A percentile compares a stretch with the other conserved stretches of the same genome.
Conservation (phyloP, 495 filamentous ascomycete genomes). For the Xylaria cubensis region DNA sequence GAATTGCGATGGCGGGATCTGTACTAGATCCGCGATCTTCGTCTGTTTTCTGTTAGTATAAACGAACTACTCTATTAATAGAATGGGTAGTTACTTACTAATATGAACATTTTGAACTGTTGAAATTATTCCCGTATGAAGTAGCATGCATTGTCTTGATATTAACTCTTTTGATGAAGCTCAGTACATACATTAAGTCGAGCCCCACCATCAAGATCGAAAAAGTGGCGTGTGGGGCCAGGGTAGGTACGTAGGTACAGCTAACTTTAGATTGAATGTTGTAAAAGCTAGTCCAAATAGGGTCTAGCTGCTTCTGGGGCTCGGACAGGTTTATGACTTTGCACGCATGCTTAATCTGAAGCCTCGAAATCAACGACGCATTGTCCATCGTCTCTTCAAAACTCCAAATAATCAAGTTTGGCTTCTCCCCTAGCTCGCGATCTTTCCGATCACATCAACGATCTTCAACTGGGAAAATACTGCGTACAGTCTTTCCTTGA, state of each 20-base stretch:
- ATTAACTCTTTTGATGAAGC: neutral
- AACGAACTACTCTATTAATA: neutral
- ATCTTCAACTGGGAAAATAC: constrained; percentile 11
- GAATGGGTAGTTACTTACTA: constrained; percentile 10
- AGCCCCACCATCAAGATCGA: constrained; percentile 15
- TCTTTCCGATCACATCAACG: neutral
- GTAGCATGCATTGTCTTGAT: constrained; percentile 3
- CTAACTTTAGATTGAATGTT: neutral
- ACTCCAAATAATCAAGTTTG: neutral
- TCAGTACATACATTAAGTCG: neutral
- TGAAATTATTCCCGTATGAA: constrained; percentile 16
- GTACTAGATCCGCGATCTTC: constrained; percentile 86
- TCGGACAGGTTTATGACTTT: neutral
- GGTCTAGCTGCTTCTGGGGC: neutral
- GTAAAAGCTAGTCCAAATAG: neutral
- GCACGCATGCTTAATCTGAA: neutral
- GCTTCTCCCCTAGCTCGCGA: neutral
- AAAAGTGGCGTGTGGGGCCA: constrained; percentile 16
- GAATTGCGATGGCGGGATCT: constrained; percentile 87
- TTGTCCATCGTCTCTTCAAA: neutral
- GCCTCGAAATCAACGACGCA: neutral
- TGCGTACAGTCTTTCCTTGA: neutral
- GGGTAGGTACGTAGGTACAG: neutral
- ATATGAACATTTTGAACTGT: constrained; percentile 49
- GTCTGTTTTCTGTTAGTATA: constrained; percentile 47